Conservation (phyloP, 1,139 yeast genomes). For the Hyphopichia khmerensis region DNA sequence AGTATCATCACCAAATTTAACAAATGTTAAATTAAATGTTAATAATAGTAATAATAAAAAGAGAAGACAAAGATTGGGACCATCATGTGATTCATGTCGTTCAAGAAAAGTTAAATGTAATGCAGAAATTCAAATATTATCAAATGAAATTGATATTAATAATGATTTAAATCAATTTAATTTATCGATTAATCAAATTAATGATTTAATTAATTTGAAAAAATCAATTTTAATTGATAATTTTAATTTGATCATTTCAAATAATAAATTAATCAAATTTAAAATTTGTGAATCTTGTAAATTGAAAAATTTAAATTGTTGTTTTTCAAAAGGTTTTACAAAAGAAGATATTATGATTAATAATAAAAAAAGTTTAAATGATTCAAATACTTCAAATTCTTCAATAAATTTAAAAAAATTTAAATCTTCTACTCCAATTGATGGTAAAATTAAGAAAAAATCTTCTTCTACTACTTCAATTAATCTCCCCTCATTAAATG, state of each 20-base stretch:
- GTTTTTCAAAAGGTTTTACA: constrained; percentile 59
- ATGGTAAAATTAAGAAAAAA: constrained; percentile 1
- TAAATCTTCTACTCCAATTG: background rate
- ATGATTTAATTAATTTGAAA: constrained; percentile 6
- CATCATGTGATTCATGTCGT: constrained; percentile 73
- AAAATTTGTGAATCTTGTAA: constrained; percentile 51
- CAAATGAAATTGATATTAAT: constrained; percentile 8
- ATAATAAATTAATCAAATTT: constrained; percentile 47
- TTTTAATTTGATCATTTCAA: constrained; percentile 15
- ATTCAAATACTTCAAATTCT: background rate
- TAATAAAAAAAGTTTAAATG: constrained; percentile 16
- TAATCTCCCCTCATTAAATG: too few relatives aligned
- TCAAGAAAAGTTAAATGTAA: constrained; percentile 74
- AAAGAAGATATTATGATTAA: constrained; percentile 50
- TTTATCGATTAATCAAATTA: constrained; percentile 7
- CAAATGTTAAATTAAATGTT: background rate
- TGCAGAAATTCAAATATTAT: constrained; percentile 48
- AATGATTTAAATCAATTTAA: constrained; percentile 9
- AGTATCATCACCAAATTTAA: background rate
- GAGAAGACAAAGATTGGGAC: constrained; percentile 68
- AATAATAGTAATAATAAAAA: constrained; percentile 11
- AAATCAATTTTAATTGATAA: constrained; percentile 1
- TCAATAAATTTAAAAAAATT: constrained; percentile 1
- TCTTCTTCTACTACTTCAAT: background rate
- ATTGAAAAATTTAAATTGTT: constrained; percentile 43